Conservation (phyloP, 2,329 filamentous ascomycete genomes). For the Lasiodiplodia sp. region DNA sequence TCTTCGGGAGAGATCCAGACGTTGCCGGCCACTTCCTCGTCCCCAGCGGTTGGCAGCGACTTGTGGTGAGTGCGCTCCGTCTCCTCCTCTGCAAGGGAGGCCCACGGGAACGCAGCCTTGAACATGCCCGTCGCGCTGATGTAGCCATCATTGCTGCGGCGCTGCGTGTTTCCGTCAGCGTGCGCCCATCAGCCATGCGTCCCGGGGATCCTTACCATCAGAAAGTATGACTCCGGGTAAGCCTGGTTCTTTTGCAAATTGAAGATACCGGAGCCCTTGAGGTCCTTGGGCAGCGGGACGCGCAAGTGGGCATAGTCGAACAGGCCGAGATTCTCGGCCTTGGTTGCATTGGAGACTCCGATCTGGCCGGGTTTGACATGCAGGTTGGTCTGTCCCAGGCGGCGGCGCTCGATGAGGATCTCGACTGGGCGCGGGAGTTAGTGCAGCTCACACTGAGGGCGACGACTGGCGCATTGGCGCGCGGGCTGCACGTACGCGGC, state of each 20-base stretch:
- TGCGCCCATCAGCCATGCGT: not conserved
- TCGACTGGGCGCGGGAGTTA: slow-evolving; percentile 49
- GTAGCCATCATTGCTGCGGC: slow-evolving; percentile 83
- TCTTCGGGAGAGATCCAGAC: slow-evolving; percentile 89
- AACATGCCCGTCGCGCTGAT: slow-evolving; percentile 91
- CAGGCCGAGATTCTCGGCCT: slow-evolving; percentile 75
- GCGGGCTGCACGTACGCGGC: slow-evolving; percentile 61
- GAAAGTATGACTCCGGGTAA: slow-evolving; percentile 88
- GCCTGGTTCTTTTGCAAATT: slow-evolving; percentile 66
- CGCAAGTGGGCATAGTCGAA: slow-evolving; percentile 98
- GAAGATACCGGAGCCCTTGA: slow-evolving; percentile 89
- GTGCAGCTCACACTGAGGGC: slow-evolving; percentile 24
- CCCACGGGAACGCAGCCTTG: slow-evolving; percentile 86
- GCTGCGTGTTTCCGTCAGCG: slow-evolving; percentile 52
- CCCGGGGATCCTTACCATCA: slow-evolving; percentile 69
- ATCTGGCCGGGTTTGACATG: slow-evolving; percentile 79
- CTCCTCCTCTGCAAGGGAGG: slow-evolving; percentile 75
- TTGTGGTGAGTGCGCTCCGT: slow-evolving; percentile 85
- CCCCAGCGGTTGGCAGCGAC: slow-evolving; percentile 78
- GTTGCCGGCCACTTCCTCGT: slow-evolving; percentile 93
- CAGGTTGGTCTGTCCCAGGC: slow-evolving; percentile 91
- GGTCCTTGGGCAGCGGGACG: slow-evolving; percentile 88
- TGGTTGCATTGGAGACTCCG: slow-evolving; percentile 74
- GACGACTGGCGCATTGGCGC: slow-evolving; percentile 33
- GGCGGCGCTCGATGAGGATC: slow-evolving; percentile 78